Conservation (phyloP, 202 grass and related monocot genomes). For the Tripidium arundinaceum region DNA sequence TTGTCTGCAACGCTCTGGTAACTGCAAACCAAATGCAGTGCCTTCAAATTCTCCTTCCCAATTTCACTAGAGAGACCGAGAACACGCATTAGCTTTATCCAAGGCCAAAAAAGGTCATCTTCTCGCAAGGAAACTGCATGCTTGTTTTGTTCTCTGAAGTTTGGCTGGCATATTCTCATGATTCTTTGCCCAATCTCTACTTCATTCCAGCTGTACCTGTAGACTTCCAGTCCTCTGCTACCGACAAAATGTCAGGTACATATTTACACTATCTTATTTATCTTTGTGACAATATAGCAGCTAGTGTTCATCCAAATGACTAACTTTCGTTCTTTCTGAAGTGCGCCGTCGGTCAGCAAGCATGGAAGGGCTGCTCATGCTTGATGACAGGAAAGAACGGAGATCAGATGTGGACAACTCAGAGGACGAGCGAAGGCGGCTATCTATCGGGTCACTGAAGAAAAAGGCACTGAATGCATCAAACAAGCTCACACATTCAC, state of each 20-base stretch:
- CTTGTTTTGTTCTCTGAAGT: constrained; percentile 19
- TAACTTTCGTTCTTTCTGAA: constrained; percentile 24
- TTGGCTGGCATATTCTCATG: constrained; percentile 28
- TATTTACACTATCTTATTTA: background rate
- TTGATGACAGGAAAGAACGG: constrained; percentile 69
- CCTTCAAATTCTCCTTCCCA: constrained; percentile 16
- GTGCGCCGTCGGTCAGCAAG: constrained; percentile 44
- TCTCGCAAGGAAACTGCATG: background rate
- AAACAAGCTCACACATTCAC: constrained; percentile 77
- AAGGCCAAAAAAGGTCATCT: background rate
- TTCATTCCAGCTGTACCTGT: constrained; percentile 31
- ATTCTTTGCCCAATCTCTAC: constrained; percentile 44
- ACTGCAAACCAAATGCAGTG: constrained; percentile 11
- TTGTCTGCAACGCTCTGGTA: constrained; percentile 13
- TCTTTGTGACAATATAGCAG: background rate
- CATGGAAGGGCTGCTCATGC: constrained; percentile 46
- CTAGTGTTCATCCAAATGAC: background rate
- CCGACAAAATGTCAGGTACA: constrained; percentile 46
- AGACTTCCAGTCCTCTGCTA: background rate
- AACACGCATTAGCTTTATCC: background rate
- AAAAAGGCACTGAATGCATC: constrained; percentile 95
- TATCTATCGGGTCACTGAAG: constrained; percentile 85
- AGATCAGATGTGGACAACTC: constrained; percentile 87
- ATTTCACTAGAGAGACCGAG: background rate
- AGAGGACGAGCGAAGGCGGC: constrained; percentile 76